Evolutionary conservation across 257 asterid species (phyloP).

Genomic region (Thymus mandschuricus): DNA sequence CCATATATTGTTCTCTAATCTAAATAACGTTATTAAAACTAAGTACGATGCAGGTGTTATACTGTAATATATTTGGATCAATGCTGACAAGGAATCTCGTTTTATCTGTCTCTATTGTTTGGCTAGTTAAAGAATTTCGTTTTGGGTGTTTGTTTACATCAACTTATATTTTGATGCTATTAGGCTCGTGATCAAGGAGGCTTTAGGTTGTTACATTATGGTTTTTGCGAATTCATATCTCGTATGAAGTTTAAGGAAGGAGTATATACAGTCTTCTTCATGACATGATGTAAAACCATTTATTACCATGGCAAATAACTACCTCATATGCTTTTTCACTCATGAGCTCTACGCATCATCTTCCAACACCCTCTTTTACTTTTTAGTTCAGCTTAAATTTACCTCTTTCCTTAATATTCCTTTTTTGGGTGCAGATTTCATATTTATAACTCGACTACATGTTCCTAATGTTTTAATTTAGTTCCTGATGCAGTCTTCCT

Average conservation of each 20-base stretch:
- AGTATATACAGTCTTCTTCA: not conserved
- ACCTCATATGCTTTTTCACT: constrained; percentile 2
- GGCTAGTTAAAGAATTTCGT: not conserved
- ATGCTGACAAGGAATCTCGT: not conserved
- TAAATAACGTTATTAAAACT: not conserved
- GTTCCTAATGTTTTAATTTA: constrained; percentile 1
- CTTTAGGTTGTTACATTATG: not conserved
- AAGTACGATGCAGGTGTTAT: not conserved
- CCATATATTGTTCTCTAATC: not conserved
- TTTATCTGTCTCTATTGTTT: not conserved
- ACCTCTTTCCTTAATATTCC: not conserved
- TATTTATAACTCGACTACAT: not conserved
- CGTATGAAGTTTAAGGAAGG: not conserved
- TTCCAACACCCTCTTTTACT: not conserved
- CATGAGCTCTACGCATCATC: not conserved
- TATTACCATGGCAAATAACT: not conserved
- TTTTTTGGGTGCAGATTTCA: not conserved
- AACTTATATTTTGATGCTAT: not conserved
- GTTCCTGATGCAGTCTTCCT: constrained; percentile 2
- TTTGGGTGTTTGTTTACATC: not conserved
- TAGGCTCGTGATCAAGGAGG: not conserved
- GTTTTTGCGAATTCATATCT: not conserved
- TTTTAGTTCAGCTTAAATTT: not conserved
- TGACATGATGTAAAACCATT: not conserved
- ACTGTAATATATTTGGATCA: not conserved